phyloP scores from a whole-genome alignment of 164 flowering plant species.

The Kalanchoe fedtschenkoi region DNA sequence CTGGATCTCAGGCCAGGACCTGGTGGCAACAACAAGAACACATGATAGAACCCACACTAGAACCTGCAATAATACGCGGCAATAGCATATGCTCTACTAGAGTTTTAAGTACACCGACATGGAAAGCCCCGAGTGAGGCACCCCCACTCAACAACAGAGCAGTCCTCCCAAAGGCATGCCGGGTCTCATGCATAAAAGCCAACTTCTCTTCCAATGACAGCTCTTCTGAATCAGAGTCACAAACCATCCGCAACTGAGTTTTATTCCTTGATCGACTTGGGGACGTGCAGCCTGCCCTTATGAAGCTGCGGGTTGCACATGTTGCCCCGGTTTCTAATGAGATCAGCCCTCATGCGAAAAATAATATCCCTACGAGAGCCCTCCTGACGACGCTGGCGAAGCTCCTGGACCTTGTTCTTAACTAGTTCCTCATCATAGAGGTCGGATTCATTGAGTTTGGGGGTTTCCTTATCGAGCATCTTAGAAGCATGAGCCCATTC shows the following conservation, averaged over 20 bases:
- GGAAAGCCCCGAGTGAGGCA: slow-evolving; percentile 91
- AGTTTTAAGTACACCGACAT: slow-evolving; percentile 88
- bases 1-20: slow-evolving; percentile 96
- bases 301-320: slow-evolving; percentile 98
- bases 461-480: slow-evolving; percentile 87
- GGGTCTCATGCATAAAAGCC: slow-evolving; percentile 88
- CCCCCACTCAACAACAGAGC: slow-evolving; percentile 94
- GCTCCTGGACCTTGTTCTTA: slow-evolving; percentile 77
- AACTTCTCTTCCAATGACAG: slow-evolving; percentile 84
- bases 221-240: slow-evolving; percentile 84
- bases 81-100: slow-evolving; percentile 81
- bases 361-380: slow-evolving; percentile 83
- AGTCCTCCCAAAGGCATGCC: slow-evolving; percentile 97
- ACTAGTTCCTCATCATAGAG: slow-evolving; percentile 87
- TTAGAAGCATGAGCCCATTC: slow-evolving; percentile 99
- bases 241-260: slow-evolving; percentile 84
- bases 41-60: slow-evolving; percentile 92
- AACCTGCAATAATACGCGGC: slow-evolving; percentile 90
- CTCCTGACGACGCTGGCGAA: slow-evolving; percentile 65
- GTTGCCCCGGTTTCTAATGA: slow-evolving; percentile 81
- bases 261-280: slow-evolving; percentile 81
- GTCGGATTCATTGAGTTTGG: slow-evolving; percentile 56
- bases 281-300: slow-evolving; percentile 90
- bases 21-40: slow-evolving; percentile 81
- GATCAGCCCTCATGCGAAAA: slow-evolving; percentile 91